phyloP scores from a whole-genome alignment of 306 rosid genomes.

The Parietaria judaica region DNA sequence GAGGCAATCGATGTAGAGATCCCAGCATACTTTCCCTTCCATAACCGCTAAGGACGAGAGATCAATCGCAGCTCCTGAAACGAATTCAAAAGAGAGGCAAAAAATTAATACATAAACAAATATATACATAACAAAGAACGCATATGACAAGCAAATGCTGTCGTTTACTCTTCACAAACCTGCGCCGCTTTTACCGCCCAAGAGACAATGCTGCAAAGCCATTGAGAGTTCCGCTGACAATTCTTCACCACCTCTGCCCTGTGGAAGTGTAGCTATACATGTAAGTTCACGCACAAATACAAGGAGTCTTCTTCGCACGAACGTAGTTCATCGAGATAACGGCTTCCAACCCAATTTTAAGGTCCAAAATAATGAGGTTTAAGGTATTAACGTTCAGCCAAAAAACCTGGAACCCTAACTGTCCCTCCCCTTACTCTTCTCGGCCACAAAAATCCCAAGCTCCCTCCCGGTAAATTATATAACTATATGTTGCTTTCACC shows the following conservation, averaged over 20 bases:
- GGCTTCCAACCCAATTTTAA: too few species aligned
- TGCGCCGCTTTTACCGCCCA: conserved; percentile 80
- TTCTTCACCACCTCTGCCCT: conserved; percentile 94
- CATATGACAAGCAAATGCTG: background rate
- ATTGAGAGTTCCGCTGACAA: conserved; percentile 61
- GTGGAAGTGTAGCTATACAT: conserved; percentile 5
- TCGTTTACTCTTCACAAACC: conserved; percentile 29
- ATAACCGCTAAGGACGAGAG: conserved; percentile 58
- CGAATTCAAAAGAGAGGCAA: conserved; percentile 3
- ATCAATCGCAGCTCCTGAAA: conserved; percentile 76
- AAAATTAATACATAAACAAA: background rate
- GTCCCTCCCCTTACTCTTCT: too few species aligned
- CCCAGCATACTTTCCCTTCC: conserved; percentile 91
- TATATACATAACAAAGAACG: conserved; percentile 10
- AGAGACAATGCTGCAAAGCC: conserved; percentile 61
- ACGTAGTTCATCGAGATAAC: too few species aligned
- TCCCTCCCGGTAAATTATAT: too few species aligned
- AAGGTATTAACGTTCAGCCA: too few species aligned
- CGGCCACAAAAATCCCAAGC: too few species aligned
- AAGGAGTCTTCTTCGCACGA: too few species aligned
- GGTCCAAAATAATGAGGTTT: too few species aligned
- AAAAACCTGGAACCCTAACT: too few species aligned
- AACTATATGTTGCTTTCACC: background rate
- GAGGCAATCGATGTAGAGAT: conserved; percentile 81
- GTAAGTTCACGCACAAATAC: background rate